Conservation (phyloP, 1,139 yeast genomes). For the Pichia sp. region DNA sequence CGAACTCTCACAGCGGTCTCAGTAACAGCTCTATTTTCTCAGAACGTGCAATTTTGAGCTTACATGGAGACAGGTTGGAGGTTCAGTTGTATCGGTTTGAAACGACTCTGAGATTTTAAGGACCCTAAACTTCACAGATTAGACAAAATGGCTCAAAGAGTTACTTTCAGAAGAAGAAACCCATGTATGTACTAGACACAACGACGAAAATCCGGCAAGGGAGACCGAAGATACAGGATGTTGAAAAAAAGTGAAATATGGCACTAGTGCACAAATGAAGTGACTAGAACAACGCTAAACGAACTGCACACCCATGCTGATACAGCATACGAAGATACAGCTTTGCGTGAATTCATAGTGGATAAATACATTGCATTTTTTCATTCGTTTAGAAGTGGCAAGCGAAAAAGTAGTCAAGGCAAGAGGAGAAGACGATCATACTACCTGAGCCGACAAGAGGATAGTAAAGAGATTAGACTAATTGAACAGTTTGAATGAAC, state of each 20-base stretch:
- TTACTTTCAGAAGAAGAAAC: constrained; percentile 76
- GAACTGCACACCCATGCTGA: too few relatives aligned
- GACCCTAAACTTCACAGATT: constrained; percentile 15
- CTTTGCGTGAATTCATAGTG: too few relatives aligned
- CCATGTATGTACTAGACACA: constrained; percentile 54
- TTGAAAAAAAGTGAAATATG: neutral
- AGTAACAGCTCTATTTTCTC: neutral
- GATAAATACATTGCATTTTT: too few relatives aligned
- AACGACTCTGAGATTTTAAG: neutral
- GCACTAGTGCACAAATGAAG: too few relatives aligned
- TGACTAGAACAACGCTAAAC: too few relatives aligned
- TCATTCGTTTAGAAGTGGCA: too few relatives aligned
- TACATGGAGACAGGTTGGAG: neutral
- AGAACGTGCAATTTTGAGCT: neutral
- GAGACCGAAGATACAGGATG: neutral
- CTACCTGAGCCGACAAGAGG: too few relatives aligned
- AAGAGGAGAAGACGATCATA: too few relatives aligned
- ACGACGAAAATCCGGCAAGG: neutral
- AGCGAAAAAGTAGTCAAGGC: too few relatives aligned
- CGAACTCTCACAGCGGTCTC: neutral
- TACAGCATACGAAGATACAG: too few relatives aligned
- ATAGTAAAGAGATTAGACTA: too few relatives aligned
- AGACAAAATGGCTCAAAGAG: constrained; percentile 67
- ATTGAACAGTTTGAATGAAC: too few relatives aligned
- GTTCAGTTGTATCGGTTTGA: neutral